Percentiles rank a stretch among this genome's conserved stretches.
Conservation (phyloP, 2,329 filamentous ascomycete species). For the Uncinocarpus reesii region DNA sequence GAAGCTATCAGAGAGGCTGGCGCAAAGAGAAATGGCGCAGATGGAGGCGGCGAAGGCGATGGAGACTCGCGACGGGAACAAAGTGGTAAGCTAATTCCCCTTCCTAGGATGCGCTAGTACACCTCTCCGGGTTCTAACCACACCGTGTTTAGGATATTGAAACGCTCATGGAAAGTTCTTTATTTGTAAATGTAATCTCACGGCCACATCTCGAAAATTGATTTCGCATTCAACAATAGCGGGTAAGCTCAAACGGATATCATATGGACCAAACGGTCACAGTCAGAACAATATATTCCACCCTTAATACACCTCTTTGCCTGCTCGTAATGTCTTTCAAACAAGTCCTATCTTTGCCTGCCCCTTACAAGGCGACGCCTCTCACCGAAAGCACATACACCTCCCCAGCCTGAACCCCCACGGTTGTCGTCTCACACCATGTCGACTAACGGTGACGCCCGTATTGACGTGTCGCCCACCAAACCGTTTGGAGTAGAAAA, state of each 20-base stretch:
- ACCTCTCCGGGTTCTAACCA: background rate
- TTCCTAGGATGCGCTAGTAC: background rate
- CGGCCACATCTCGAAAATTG: too few relatives aligned
- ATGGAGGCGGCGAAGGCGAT: conserved; percentile 21
- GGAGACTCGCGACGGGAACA: conserved; percentile 37
- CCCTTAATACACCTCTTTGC: background rate
- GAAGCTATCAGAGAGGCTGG: conserved; percentile 40
- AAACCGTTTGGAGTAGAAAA: conserved; percentile 31
- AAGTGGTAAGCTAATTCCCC: conserved; percentile 11
- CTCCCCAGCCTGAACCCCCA: conserved; percentile 43
- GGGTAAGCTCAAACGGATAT: too few relatives aligned
- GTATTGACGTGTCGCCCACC: conserved; percentile 35
- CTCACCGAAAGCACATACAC: conserved; percentile 45
- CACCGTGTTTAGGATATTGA: too few relatives aligned
- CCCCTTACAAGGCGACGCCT: background rate
- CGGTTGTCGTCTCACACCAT: conserved; percentile 43
- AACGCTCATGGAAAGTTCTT: too few relatives aligned
- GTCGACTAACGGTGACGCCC: conserved; percentile 43
- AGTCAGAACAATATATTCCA: background rate
- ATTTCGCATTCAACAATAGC: too few relatives aligned
- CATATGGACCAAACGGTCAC: too few relatives aligned
- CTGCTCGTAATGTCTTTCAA: too few relatives aligned
- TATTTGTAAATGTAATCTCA: too few relatives aligned
- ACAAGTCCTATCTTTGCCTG: too few relatives aligned
- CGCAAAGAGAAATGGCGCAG: conserved; percentile 24